Evolutionary conservation across 306 rosid species (phyloP), one percentile per base, ranked within the genome.

Genomic region (Abrus pulchellus): DNA sequence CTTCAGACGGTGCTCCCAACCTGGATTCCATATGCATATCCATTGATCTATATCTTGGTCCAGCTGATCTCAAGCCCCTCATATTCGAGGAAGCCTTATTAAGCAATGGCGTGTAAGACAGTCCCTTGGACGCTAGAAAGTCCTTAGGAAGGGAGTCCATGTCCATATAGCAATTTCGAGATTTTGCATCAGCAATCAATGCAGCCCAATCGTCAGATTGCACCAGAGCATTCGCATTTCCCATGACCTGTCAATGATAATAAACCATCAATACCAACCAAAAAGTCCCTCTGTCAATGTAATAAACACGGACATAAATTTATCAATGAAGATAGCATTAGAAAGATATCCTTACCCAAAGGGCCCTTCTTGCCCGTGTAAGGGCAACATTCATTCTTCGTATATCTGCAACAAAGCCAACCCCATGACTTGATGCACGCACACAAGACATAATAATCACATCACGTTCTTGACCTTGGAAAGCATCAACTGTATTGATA

Each of bases 401-500:
- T 57, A 95, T 91, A 76, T 95, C 99, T 66, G 99, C 90, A 80
- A 95, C 98, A 80, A 95, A 95, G 78, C 98, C 99, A 85, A 95
- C 98, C 10, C 99, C 99, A 11, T 93, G 98, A 83, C 13, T 81
- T 34, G 99, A 94, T 67, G 99, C 98, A 61, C 99, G 97, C 83
- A 95, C 98, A 84, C 99, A 93, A 40, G 99, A 95, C 98, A 95
- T 95, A 68, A 95, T 95, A 61, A 95, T 95, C 78, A 95, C 98
- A 82, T 95, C 99, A 10, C 99, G 91, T 74, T 95, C 99, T 86
- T 95, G 99, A 62, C 99, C 99, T 86, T 95, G 99, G 87, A 95
- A 95, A 69, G 99, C 99, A 86, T 95, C 99, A 5, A 95, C 99
- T 7, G 99, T 95, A 82, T 95, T 95, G 75, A 95, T 93, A 75